These are phyloP conservation scores for Skeletonema tropicum DNA, from an alignment of 108 stramenopile genomes.

Conservation along the genomic window DNA sequence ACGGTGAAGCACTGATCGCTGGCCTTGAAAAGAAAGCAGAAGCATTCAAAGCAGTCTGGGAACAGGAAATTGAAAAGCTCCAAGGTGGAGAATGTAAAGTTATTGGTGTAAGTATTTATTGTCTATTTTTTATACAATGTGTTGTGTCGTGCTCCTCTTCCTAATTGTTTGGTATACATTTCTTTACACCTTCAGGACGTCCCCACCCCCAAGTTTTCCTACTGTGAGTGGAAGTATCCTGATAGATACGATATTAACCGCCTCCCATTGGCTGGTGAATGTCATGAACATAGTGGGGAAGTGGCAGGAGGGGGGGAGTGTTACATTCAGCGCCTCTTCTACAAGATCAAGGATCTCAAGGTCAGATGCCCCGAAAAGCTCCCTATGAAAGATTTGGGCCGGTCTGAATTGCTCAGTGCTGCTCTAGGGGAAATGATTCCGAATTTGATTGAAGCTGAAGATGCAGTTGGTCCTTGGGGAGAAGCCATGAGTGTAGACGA, in stretches of 20 bases:
- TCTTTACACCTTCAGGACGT: slow-evolving; percentile 7
- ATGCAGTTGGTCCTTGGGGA: neutral
- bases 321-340: slow-evolving; percentile 32
- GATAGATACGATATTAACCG: slow-evolving; percentile 31
- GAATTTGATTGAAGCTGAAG: neutral
- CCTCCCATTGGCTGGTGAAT: slow-evolving; percentile 34
- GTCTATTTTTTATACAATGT: neutral
- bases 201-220: slow-evolving; percentile 27
- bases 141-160: neutral
- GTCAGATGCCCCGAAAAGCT: slow-evolving; percentile 36
- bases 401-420: slow-evolving; percentile 14
- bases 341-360: slow-evolving; percentile 19
- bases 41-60: slow-evolving; percentile 25
- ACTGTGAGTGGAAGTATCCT: slow-evolving; percentile 40
- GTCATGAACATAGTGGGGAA: slow-evolving; percentile 23
- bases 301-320: neutral
- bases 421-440: slow-evolving; percentile 13
- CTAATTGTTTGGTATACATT: neutral
- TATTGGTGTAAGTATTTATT: neutral
- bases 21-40: slow-evolving; percentile 16
- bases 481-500: neutral
- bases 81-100: neutral
- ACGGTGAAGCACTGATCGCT: slow-evolving; percentile 16
- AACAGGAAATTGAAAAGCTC: slow-evolving; percentile 16
- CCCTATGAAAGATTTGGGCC: slow-evolving; percentile 26